Conservation (phyloP, 148 eudicot species). For the Hydrangea macrophylla region DNA sequence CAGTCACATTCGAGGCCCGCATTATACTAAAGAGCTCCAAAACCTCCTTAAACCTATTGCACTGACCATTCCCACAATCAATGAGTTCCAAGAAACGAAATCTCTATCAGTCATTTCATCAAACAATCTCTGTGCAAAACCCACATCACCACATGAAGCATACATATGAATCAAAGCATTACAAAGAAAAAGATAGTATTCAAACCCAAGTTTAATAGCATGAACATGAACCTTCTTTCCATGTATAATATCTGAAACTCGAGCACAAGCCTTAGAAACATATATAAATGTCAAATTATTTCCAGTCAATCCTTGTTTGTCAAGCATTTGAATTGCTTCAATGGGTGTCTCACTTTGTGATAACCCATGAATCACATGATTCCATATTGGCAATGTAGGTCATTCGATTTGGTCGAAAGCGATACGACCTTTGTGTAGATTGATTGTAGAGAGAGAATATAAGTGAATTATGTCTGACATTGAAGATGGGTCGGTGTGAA, state of each 20-base stretch:
- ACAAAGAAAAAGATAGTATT: conserved; percentile 39
- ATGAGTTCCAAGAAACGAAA: too few species aligned
- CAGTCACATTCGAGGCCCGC: conserved; percentile 33
- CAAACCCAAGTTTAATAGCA: conserved; percentile 47
- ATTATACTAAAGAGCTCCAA: conserved; percentile 38
- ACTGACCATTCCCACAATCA: conserved; percentile 56
- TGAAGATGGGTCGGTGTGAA: conserved; percentile 35
- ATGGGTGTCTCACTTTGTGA: conserved; percentile 37
- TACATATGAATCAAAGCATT: conserved; percentile 64
- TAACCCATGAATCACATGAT: conserved; percentile 39
- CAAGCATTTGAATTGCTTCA: conserved; percentile 35
- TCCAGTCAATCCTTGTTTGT: conserved; percentile 37
- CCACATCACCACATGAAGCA: conserved; percentile 40
- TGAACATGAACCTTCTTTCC: conserved; percentile 43
- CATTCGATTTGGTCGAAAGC: conserved; percentile 31
- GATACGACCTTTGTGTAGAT: conserved; percentile 41
- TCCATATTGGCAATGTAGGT: conserved; percentile 48
- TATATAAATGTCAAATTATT: conserved; percentile 45
- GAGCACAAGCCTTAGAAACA: conserved; percentile 49
- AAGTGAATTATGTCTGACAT: conserved; percentile 40
- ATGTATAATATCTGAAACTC: conserved; percentile 30
- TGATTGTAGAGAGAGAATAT: conserved; percentile 35
- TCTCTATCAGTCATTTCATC: too few species aligned
- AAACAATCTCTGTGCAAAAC: conserved; percentile 40
- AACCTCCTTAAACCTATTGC: conserved; percentile 40